phyloP scores from a whole-genome alignment of 306 rosid genomes.

The Lithocarpus polystachyus region DNA sequence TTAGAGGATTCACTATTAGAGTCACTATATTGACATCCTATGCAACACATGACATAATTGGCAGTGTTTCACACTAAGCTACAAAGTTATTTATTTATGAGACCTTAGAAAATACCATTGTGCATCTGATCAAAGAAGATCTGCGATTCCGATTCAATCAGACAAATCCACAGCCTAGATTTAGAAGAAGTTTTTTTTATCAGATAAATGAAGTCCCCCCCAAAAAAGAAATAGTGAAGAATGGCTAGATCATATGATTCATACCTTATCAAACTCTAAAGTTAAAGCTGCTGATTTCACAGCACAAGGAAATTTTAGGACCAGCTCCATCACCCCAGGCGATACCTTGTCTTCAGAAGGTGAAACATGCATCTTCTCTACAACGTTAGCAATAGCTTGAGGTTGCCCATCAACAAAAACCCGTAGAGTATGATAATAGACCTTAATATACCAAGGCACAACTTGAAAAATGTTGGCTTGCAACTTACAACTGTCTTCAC shows the following conservation, averaged over 20 bases:
- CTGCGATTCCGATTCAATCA: conserved; percentile 4
- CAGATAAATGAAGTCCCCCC: neutral
- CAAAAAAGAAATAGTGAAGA: neutral
- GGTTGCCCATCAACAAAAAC: conserved; percentile 59
- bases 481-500: conserved; percentile 57
- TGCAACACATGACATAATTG: conserved; percentile 11
- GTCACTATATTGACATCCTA: neutral
- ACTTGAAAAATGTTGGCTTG: conserved; percentile 83
- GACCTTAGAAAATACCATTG: neutral
- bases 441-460: conserved; percentile 97
- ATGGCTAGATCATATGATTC: neutral
- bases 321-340: conserved; percentile 77
- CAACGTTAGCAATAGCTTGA: conserved; percentile 47
- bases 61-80: conserved; percentile 6
- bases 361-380: conserved; percentile 72
- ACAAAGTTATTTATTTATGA: neutral
- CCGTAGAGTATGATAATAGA: conserved; percentile 72
- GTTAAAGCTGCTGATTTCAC: conserved; percentile 66
- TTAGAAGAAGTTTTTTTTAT: neutral
- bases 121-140: neutral
- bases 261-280: conserved; percentile 85
- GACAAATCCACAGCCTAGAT: conserved; percentile 2
- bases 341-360: conserved; percentile 95
- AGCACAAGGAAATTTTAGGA: conserved; percentile 77
- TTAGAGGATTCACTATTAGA: neutral